phyloP scores from a whole-genome alignment of 805 yeast species.

The Blastobotrys robertii region DNA sequence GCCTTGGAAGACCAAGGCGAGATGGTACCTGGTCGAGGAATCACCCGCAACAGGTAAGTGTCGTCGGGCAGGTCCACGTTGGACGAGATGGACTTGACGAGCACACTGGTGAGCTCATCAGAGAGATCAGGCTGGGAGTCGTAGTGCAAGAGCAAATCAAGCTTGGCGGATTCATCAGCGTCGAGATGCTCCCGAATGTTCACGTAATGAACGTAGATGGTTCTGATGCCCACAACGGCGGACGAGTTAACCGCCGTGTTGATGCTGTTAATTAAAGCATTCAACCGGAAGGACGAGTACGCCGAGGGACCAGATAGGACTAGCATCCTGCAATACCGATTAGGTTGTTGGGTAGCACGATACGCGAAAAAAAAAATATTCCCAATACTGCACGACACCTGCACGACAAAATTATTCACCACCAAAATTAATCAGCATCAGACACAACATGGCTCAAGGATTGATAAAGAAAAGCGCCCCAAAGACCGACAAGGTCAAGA shows the following conservation, averaged over 20 bases:
- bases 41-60: conserved; percentile 56
- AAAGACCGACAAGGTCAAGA: conserved; percentile 2
- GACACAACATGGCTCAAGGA: conserved; percentile 29
- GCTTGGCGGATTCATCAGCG: conserved; percentile 28
- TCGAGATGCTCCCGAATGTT: conserved; percentile 37
- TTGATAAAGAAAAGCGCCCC: conserved; percentile 21
- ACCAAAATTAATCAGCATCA: not conserved
- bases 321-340: conserved; percentile 21
- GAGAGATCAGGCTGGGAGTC: conserved; percentile 53
- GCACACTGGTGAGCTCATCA: conserved; percentile 35
- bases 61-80: conserved; percentile 21
- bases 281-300: conserved; percentile 76
- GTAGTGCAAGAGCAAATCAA: conserved; percentile 60
- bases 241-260: conserved; percentile 59
- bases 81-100: conserved; percentile 29
- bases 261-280: conserved; percentile 60
- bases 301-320: conserved; percentile 84
- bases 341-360: conserved; percentile 1
- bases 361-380: not conserved
- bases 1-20: conserved; percentile 99
- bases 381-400: no score
- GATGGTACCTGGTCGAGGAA: conserved; percentile 92
- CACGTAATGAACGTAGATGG: conserved; percentile 75
- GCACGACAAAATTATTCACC: no score
- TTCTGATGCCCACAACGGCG: conserved; percentile 58